Conservation (phyloP, 1,139 yeast genomes). For the Magnusiomyces paraingens region DNA sequence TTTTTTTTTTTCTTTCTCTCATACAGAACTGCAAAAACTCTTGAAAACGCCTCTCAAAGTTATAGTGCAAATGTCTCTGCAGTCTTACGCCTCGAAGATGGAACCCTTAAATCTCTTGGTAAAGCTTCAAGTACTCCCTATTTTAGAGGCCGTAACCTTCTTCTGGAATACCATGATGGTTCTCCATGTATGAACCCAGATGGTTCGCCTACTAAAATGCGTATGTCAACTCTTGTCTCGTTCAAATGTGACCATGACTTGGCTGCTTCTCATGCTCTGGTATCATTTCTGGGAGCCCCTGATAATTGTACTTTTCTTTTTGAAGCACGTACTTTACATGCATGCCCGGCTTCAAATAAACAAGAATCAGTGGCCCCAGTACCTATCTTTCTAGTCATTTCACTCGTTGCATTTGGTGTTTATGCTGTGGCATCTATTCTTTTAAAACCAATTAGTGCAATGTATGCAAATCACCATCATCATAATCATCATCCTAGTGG, state of each 20-base stretch:
- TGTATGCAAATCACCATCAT: too few species aligned
- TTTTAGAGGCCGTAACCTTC: conserved; percentile 64
- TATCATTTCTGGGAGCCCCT: conserved; percentile 63
- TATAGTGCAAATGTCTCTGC: conserved; percentile 50
- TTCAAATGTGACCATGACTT: conserved; percentile 79
- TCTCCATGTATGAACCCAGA: conserved; percentile 49
- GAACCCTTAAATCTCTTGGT: conserved; percentile 60
- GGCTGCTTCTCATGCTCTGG: conserved; percentile 45
- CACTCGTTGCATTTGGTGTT: conserved; percentile 36
- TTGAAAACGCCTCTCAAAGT: too few species aligned
- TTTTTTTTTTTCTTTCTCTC: too few species aligned
- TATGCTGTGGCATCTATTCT: conserved; percentile 29
- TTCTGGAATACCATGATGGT: conserved; percentile 67
- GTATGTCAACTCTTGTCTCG: conserved; percentile 61
- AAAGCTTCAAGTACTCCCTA: conserved; percentile 44
- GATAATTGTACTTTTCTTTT: conserved; percentile 79
- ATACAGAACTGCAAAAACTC: too few species aligned
- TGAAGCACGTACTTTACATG: conserved; percentile 80
- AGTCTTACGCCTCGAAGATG: conserved; percentile 49
- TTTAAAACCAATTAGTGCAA: not conserved
- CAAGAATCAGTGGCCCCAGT: conserved; percentile 30
- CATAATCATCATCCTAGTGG: too few species aligned
- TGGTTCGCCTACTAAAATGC: conserved; percentile 40
- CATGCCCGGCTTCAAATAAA: conserved; percentile 73
- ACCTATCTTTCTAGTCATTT: conserved; percentile 25